A percentile compares a stretch with the other conserved stretches of the same genome.
Conservation (phyloP, 2,329 filamentous ascomycete species). For the Westerdykella sp. region DNA sequence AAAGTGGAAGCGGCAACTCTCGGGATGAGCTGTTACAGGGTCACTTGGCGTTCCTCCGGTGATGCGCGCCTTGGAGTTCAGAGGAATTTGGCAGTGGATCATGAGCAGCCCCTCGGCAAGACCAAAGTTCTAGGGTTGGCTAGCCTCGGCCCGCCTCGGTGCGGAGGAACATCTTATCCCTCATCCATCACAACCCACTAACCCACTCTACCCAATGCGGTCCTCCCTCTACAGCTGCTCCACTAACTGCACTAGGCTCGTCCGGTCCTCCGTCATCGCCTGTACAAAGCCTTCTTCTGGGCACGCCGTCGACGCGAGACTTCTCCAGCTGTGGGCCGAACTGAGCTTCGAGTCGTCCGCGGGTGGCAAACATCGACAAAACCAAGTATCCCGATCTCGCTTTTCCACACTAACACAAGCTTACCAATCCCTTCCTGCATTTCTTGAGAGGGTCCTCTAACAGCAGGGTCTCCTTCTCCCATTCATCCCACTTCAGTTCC, state of each 20-base stretch:
- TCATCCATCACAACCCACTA: not conserved
- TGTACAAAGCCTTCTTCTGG: too few relatives aligned
- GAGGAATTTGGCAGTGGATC: not conserved
- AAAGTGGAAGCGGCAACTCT: slow-evolving; percentile 21
- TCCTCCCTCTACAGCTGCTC: too few relatives aligned
- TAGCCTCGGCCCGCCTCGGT: slow-evolving; percentile 28
- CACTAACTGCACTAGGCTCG: not conserved
- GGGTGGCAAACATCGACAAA: too few relatives aligned
- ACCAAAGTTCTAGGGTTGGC: slow-evolving; percentile 9
- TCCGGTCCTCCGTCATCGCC: not conserved
- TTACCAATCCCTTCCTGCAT: too few relatives aligned
- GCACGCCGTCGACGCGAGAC: too few relatives aligned
- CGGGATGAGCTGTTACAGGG: slow-evolving; percentile 19
- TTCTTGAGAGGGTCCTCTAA: too few relatives aligned
- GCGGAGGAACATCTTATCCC: slow-evolving; percentile 24
- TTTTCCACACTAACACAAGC: too few relatives aligned
- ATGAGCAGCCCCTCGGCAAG: slow-evolving; percentile 31
- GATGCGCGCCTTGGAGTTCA: slow-evolving; percentile 13
- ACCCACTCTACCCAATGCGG: too few relatives aligned
- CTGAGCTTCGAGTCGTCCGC: too few relatives aligned
- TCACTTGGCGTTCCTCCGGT: slow-evolving; percentile 15
- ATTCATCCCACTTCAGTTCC: not conserved
- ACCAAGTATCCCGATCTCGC: too few relatives aligned
- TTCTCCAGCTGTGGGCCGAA: too few relatives aligned
- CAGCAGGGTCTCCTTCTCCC: not conserved